phyloP scores from a whole-genome alignment of 163 green algal species.

The Scenedesmus sp. region DNA sequence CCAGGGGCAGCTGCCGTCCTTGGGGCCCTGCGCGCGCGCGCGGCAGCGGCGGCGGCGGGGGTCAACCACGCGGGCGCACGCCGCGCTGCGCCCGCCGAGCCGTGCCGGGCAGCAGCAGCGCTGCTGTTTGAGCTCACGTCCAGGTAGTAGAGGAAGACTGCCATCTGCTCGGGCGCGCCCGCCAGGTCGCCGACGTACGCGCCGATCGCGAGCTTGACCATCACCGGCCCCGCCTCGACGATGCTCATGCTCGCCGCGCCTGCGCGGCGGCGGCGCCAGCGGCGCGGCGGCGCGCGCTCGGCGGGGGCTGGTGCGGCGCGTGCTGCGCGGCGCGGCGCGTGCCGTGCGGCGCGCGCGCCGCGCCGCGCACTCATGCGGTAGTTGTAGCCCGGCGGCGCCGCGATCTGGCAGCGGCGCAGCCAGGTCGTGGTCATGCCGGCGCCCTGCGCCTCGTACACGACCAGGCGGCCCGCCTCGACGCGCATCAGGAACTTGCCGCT shows the following conservation, averaged over 20 bases:
- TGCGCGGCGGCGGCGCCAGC: no score
- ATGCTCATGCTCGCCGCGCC: no score
- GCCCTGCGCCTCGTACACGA: constrained; percentile 23
- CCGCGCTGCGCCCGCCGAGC: no score
- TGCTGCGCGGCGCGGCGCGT: no score
- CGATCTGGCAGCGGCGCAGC: constrained; percentile 16
- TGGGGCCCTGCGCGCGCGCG: not conserved
- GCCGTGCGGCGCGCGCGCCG: no score
- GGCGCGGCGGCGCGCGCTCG: no score
- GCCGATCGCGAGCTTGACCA: constrained; percentile 20
- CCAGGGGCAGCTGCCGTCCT: constrained; percentile 14
- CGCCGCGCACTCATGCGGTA: constrained; percentile 12
- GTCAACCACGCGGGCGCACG: no score
- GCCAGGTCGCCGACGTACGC: no score
- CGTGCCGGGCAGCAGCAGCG: no score
- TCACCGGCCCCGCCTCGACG: not conserved
- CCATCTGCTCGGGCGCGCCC: constrained; percentile 32
- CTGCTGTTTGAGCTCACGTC: constrained; percentile 32
- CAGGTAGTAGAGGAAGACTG: constrained; percentile 34
- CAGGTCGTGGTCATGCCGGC: constrained; percentile 18
- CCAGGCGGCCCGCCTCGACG: constrained; percentile 11
- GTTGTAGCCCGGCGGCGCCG: constrained; percentile 9
- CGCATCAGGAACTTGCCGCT: constrained; percentile 8
- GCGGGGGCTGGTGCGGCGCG: no score
- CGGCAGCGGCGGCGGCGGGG: no score